Evolutionary conservation across 2,329 filamentous ascomycete species (phyloP).

Genomic region (Colletotrichum scovillei): DNA sequence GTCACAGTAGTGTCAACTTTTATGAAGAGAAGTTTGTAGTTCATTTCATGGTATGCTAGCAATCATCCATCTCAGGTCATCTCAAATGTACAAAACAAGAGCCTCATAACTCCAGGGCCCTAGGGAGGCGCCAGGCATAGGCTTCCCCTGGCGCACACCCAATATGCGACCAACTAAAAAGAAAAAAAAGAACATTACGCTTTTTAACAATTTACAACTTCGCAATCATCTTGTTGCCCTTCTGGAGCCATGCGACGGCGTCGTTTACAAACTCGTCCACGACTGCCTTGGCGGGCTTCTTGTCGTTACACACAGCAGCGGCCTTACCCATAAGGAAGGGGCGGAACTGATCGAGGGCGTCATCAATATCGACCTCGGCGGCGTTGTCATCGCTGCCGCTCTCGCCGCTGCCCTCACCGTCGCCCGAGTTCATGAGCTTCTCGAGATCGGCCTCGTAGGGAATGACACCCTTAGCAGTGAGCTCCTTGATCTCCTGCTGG

Average conservation of each 20-base stretch:
- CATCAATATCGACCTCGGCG: conserved; percentile 78
- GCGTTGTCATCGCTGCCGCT: conserved; percentile 75
- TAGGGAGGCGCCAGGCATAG: background rate
- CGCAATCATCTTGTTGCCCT: conserved; percentile 74
- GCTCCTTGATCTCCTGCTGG: conserved; percentile 87
- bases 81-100: conserved; percentile 28
- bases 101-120: conserved; percentile 31
- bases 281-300: conserved; percentile 89
- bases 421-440: conserved; percentile 72
- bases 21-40: too few species aligned
- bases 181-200: conserved; percentile 36
- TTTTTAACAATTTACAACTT: conserved; percentile 69
- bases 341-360: conserved; percentile 89
- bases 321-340: conserved; percentile 98
- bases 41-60: conserved; percentile 28
- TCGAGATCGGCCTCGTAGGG: conserved; percentile 96
- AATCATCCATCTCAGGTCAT: conserved; percentile 19
- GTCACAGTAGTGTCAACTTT: too few species aligned
- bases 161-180: conserved; percentile 17
- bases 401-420: conserved; percentile 69
- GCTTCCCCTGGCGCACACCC: background rate
- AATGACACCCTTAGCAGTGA: conserved; percentile 89
- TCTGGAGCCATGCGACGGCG: conserved; percentile 77
- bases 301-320: conserved; percentile 91
- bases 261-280: conserved; percentile 94